A percentile compares a stretch with the other conserved stretches of the same genome.
These are phyloP conservation scores for Kwoniella mangroviensis DNA, from an alignment of 768 basidiomycete species.

Conservation along the genomic window DNA sequence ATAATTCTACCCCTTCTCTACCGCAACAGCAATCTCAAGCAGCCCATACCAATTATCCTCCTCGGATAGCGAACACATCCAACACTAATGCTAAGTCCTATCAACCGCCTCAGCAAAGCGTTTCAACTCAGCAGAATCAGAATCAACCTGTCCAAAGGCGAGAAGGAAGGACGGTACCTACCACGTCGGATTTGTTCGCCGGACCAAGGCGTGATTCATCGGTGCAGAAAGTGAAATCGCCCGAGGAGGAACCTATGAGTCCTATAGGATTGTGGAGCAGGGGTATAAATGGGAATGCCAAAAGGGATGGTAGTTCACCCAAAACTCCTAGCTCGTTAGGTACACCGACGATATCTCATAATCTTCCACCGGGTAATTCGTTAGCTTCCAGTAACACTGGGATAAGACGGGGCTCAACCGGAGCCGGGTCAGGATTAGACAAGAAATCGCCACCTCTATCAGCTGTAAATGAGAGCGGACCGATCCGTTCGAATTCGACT, in stretches of 20 bases:
- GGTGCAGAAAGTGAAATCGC: constrained; percentile 13
- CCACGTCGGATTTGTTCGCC: constrained; percentile 45
- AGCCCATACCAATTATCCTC: not conserved
- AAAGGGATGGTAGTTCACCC: not conserved
- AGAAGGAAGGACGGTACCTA: constrained; percentile 48
- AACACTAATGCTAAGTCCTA: constrained; percentile 1
- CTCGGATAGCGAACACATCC: not conserved
- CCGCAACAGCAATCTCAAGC: constrained; percentile 11
- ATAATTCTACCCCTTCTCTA: not conserved
- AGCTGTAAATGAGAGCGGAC: constrained; percentile 2
- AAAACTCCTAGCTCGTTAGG: constrained; percentile 12
- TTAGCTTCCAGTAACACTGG: not conserved
- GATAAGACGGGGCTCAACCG: not conserved
- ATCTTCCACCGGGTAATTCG: not conserved
- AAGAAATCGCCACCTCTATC: constrained; percentile 8
- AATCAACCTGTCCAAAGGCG: constrained; percentile 25
- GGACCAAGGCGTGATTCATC: constrained; percentile 12
- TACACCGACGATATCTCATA: constrained; percentile 13
- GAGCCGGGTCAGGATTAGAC: not conserved
- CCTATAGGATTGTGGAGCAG: constrained; percentile 17
- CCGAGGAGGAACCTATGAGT: constrained; percentile 1
- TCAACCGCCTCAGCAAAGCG: not conserved
- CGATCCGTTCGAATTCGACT: constrained; percentile 5
- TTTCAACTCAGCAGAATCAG: constrained; percentile 11
- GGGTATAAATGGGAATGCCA: constrained; percentile 8